Conservation (phyloP, 2,329 filamentous ascomycete genomes). For the Phyllosticta citriasiana region DNA sequence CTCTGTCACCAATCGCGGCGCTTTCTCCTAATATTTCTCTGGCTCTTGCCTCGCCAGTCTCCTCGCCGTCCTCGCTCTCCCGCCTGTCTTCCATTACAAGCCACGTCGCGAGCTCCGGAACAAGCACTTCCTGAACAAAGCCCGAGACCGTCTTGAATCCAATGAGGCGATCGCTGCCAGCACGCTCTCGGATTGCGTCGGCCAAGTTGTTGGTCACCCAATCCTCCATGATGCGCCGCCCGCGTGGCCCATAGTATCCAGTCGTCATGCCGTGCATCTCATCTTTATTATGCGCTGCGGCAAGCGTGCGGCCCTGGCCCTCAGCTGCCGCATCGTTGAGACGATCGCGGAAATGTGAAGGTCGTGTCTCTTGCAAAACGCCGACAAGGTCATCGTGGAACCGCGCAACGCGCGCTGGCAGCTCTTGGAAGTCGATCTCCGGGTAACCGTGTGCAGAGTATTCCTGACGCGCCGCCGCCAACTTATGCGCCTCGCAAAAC, state of each 20-base stretch:
- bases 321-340: constrained; percentile 46
- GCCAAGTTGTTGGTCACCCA: constrained; percentile 19
- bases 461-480: constrained; percentile 23
- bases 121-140: constrained; percentile 44
- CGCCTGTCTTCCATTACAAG: constrained; percentile 50
- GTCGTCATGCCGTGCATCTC: constrained; percentile 44
- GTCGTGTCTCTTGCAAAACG: constrained; percentile 47
- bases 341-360: constrained; percentile 51
- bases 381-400: constrained; percentile 47
- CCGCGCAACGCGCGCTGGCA: constrained; percentile 48
- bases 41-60: constrained; percentile 34
- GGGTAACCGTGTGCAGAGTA: constrained; percentile 55
- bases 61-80: constrained; percentile 43
- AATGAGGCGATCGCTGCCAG: constrained; percentile 21
- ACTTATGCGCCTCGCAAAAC: constrained; percentile 29
- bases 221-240: constrained; percentile 58
- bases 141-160: constrained; percentile 19
- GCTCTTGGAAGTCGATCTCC: constrained; percentile 54
- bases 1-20: constrained; percentile 53
- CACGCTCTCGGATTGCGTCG: constrained; percentile 18
- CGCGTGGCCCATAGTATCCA: constrained; percentile 76
- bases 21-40: constrained; percentile 55
- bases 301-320: constrained; percentile 51
- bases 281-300: constrained; percentile 39
- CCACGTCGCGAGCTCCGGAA: constrained; percentile 55